A percentile compares a stretch with the other conserved stretches of the same genome.
phyloP scores from a whole-genome alignment of 495 filamentous ascomycete genomes.

The Aspergillus haitiensis region DNA sequence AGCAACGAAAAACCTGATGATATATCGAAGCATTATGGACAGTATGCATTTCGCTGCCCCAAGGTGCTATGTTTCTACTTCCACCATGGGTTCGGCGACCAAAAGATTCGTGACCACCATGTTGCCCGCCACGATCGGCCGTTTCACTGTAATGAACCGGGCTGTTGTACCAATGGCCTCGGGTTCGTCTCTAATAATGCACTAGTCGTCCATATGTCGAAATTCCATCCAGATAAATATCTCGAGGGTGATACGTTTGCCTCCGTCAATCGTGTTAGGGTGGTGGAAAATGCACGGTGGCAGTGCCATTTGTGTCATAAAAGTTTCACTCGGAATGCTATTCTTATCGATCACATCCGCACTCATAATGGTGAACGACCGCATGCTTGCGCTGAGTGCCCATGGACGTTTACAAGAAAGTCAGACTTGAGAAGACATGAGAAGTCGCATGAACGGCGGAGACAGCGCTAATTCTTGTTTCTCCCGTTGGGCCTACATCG shows the following conservation, averaged over 20 bases:
- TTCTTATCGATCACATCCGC: not conserved
- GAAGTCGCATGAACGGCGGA: not conserved
- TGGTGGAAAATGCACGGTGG: no score
- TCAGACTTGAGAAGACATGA: not conserved
- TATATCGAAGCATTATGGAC: conserved; percentile 3
- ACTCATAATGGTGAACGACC: not conserved
- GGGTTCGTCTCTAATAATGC: conserved; percentile 6
- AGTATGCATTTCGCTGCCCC: conserved; percentile 10
- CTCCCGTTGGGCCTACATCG: no score
- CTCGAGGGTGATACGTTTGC: conserved; percentile 4
- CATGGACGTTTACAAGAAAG: not conserved
- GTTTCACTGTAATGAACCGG: not conserved
- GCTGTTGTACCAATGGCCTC: not conserved
- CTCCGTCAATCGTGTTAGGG: no score
- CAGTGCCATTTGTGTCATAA: not conserved
- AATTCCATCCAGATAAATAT: conserved; percentile 9
- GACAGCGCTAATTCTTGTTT: not conserved
- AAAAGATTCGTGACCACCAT: conserved; percentile 1
- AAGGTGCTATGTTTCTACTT: conserved; percentile 15
- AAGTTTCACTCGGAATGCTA: not conserved
- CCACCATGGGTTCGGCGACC: conserved; percentile 9
- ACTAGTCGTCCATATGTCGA: conserved; percentile 1
- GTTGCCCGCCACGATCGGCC: conserved; percentile 6
- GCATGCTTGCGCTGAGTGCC: not conserved
- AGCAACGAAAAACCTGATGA: not conserved